phyloP scores from a whole-genome alignment of 1,139 yeast species.

The Pichia sp. region DNA sequence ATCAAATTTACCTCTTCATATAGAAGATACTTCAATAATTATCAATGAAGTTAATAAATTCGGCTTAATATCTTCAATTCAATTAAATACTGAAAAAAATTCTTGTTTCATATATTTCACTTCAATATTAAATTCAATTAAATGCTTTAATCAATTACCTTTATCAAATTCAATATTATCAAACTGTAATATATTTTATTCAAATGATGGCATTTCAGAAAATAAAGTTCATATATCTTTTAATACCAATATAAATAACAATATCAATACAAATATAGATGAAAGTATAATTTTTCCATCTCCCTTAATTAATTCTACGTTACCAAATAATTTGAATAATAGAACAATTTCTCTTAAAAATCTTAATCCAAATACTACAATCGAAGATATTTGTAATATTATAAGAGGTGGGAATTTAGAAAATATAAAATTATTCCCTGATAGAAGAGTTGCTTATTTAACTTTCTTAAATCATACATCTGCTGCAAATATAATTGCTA shows the following conservation, averaged over 20 bases:
- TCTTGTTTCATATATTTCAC: slow-evolving; percentile 80
- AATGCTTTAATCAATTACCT: slow-evolving; percentile 63
- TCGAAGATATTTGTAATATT: slow-evolving; percentile 89
- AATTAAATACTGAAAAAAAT: slow-evolving; percentile 60
- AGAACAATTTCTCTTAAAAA: slow-evolving; percentile 89
- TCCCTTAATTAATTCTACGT: too few relatives aligned
- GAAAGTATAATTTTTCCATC: too few relatives aligned
- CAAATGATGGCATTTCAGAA: slow-evolving; percentile 48
- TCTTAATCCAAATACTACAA: slow-evolving; percentile 75
- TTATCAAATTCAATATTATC: slow-evolving; percentile 46
- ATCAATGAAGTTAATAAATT: slow-evolving; percentile 59
- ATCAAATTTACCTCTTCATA: slow-evolving; percentile 56
- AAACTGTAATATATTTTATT: slow-evolving; percentile 67
- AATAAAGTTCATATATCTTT: slow-evolving; percentile 33
- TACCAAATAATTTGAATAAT: slow-evolving; percentile 64
- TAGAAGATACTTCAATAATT: slow-evolving; percentile 44
- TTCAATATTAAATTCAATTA: slow-evolving; percentile 75
- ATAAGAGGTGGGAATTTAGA: slow-evolving; percentile 88
- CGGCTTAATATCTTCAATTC: slow-evolving; percentile 79
- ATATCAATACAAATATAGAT: neutral
- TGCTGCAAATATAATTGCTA: slow-evolving; percentile 87
- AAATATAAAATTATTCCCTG: slow-evolving; percentile 41
- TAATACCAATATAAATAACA: neutral
- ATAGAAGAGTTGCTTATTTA: slow-evolving; percentile 69
- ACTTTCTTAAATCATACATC: slow-evolving; percentile 89